Conservation (phyloP, 805 yeast species). For the Candida anglica region DNA sequence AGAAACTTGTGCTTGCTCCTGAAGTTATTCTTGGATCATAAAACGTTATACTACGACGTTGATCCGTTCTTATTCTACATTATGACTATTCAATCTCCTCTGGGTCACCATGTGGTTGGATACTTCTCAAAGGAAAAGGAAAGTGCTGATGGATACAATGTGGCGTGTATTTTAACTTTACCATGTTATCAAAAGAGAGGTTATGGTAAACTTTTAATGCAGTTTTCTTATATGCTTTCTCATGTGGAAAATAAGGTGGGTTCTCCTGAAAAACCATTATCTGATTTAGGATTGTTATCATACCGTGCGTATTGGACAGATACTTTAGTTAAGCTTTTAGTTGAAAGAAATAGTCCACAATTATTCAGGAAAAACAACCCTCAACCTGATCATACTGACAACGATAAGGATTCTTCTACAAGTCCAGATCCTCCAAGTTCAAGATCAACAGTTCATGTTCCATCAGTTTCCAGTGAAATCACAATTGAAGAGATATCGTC, state of each 20-base stretch:
- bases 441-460: constrained; percentile 4
- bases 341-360: constrained; percentile 48
- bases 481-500: constrained; percentile 89
- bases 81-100: constrained; percentile 86
- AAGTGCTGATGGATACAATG: constrained; percentile 90
- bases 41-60: constrained; percentile 93
- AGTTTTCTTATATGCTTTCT: constrained; percentile 88
- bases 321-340: constrained; percentile 67
- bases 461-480: constrained; percentile 41
- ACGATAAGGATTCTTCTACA: constrained; percentile 9
- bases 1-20: constrained; percentile 88
- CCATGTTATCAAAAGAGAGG: constrained; percentile 98
- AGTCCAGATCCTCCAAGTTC: constrained; percentile 12
- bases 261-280: constrained; percentile 95
- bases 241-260: constrained; percentile 88
- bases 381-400: constrained; percentile 21
- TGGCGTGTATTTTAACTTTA: constrained; percentile 92
- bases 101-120: constrained; percentile 95
- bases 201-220: constrained; percentile 85
- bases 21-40: constrained; percentile 90
- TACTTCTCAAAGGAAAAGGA: constrained; percentile 97
- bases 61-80: constrained; percentile 96
- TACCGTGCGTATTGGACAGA: constrained; percentile 98
- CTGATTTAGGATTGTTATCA: constrained; percentile 89
- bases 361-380: constrained; percentile 36